Conservation (phyloP, 2,329 filamentous ascomycete genomes). For the Fusarium dimerum region DNA sequence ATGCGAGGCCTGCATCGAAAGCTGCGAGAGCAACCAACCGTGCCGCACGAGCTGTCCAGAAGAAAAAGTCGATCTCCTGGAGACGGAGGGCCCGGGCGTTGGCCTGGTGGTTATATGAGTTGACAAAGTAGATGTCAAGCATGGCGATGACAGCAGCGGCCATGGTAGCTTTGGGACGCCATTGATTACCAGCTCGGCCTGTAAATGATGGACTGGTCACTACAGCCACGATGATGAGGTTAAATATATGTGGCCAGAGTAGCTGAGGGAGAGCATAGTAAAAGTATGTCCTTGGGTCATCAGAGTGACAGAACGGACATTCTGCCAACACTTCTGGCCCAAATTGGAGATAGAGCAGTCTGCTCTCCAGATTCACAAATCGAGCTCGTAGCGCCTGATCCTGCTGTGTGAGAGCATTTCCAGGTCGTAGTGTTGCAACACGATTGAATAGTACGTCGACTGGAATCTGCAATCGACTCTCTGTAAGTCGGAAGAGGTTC, state of each 20-base stretch:
- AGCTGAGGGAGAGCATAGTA: conserved; percentile 78
- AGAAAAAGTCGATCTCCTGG: conserved; percentile 67
- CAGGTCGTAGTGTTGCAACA: conserved; percentile 58
- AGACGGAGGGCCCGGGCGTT: conserved; percentile 65
- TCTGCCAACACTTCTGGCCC: conserved; percentile 72
- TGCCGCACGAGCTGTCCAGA: conserved; percentile 66
- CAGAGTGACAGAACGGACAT: conserved; percentile 81
- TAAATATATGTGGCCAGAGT: conserved; percentile 75
- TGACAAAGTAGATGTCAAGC: conserved; percentile 66
- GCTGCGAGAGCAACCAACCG: conserved; percentile 65
- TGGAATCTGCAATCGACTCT: conserved; percentile 83
- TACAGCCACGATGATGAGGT: conserved; percentile 71
- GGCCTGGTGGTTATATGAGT: conserved; percentile 63
- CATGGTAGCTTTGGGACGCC: conserved; percentile 71
- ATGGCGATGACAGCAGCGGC: conserved; percentile 58
- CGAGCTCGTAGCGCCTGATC: conserved; percentile 69
- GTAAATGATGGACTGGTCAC: conserved; percentile 70
- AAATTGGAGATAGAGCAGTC: conserved; percentile 80
- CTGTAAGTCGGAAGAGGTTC: conserved; percentile 78
- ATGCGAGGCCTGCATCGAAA: conserved; percentile 65
- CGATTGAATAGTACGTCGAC: conserved; percentile 82
- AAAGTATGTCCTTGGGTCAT: conserved; percentile 70
- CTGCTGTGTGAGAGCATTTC: conserved; percentile 46
- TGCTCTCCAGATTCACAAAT: conserved; percentile 70
- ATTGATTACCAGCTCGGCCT: conserved; percentile 63